Conservation (phyloP, 202 grass and related monocot genomes). For the Schoenoplectus triqueter region DNA sequence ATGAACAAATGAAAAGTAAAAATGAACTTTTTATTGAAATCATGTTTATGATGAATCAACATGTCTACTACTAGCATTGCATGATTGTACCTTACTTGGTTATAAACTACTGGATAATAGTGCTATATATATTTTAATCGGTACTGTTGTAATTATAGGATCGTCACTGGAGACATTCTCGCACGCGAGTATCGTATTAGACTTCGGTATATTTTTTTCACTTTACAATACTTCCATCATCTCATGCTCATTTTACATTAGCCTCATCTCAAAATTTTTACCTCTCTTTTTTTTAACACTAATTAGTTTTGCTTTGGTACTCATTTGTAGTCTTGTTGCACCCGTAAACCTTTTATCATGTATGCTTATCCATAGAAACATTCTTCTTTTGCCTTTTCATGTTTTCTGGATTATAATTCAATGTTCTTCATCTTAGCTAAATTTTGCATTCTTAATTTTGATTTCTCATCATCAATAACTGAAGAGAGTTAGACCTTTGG, state of each 20-base stretch:
- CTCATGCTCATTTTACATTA: background rate
- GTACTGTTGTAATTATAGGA: conserved; percentile 18
- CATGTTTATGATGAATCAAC: background rate
- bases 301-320: background rate
- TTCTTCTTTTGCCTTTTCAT: conserved; percentile 6
- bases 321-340: background rate
- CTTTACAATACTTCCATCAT: background rate
- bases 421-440: background rate
- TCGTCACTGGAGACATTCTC: conserved; percentile 45
- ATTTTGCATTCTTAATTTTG: background rate
- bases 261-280: background rate
- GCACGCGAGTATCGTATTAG: conserved; percentile 65
- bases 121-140: background rate
- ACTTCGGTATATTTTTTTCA: conserved; percentile 52
- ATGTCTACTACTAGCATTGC: background rate
- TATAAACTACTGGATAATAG: background rate
- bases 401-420: background rate
- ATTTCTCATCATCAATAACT: background rate
- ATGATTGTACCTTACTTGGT: background rate
- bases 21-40: background rate
- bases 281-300: background rate
- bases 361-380: background rate
- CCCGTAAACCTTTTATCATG: background rate
- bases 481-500: background rate
- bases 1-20: background rate